Evolutionary conservation across 2,329 filamentous ascomycete genomes (phyloP), one percentile per base, ranked within the genome.

Genomic region (Colletotrichum sp.): DNA sequence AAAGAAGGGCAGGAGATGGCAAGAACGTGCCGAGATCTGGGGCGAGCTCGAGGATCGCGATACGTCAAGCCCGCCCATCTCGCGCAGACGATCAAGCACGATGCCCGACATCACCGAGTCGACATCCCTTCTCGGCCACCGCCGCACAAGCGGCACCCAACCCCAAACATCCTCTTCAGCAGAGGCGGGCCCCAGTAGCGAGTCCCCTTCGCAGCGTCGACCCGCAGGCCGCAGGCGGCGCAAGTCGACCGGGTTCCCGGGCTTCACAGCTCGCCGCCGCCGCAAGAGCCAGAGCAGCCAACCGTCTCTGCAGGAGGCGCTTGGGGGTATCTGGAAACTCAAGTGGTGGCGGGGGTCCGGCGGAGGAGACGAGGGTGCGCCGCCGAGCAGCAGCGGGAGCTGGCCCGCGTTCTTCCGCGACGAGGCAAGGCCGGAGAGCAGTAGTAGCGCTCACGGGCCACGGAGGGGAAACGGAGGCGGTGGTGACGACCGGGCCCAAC

Each of bases 1-100:
- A 80, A 88, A 87, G 78, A 89, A 88, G 21, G 88, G 86, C 52
- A 82, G 83, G 16, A 82, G 92, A 69, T 91, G 91, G 88, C 87
- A 91, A 72, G 94, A 97, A 82, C 91, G 92, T 2, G 92, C 92
- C 43, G 94, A 97, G 79, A 97, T 98, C 36, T 98, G 95, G 96
- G 94, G 93, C 72, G 95, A 98, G 82, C 88, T 98, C 16, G 93
- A 97, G 81, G 96, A 98, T 80, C 92, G 94, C 55, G 90, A 92
- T 67, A 84, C 86, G 24, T 83, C 85, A 34, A 85, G 83, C 72
- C 85, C 86, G 67, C 83, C 85, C 1, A 79, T 82, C 5, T 83
- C 81, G 57, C 85, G 88, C 61, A 82, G 85, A 28, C 87, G 89
- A 16, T 90, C 90, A 13, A 88, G 84, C 70, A 90, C 90, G 4